Evolutionary conservation across 345 rosid species (phyloP).

Genomic region (Salix suchowensis): DNA sequence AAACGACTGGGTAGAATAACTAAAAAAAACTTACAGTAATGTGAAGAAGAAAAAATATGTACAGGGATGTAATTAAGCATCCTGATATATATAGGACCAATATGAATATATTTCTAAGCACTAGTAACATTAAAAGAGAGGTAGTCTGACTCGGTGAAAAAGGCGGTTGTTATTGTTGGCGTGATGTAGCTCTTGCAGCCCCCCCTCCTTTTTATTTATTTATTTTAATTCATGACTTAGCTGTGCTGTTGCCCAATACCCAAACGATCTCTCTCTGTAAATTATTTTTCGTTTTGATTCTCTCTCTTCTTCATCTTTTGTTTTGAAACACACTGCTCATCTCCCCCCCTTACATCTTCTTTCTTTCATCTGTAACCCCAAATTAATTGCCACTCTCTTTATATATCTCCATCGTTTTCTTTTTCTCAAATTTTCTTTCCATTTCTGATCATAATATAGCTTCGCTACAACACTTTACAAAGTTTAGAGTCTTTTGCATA

Average conservation of each 20-base stretch:
- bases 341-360: not conserved
- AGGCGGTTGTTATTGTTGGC: not conserved
- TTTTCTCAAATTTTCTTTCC: not conserved
- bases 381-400: not conserved
- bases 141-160: not conserved
- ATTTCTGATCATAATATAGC: not conserved
- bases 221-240: not conserved
- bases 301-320: not conserved
- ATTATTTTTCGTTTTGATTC: constrained; percentile 13
- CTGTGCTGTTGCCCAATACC: not conserved
- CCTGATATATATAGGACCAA: not conserved
- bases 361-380: not conserved
- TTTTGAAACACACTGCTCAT: not conserved
- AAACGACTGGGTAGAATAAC: too few relatives aligned
- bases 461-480: not conserved
- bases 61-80: not conserved
- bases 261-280: not conserved
- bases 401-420: not conserved
- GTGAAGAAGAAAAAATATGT: not conserved
- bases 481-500: not conserved
- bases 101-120: not conserved
- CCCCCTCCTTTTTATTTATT: not conserved
- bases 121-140: not conserved
- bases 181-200: not conserved
- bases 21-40: not conserved